These are phyloP conservation scores for Blastomyces percursus DNA, from an alignment of 2,329 filamentous ascomycete genomes.

Conservation along the genomic window DNA sequence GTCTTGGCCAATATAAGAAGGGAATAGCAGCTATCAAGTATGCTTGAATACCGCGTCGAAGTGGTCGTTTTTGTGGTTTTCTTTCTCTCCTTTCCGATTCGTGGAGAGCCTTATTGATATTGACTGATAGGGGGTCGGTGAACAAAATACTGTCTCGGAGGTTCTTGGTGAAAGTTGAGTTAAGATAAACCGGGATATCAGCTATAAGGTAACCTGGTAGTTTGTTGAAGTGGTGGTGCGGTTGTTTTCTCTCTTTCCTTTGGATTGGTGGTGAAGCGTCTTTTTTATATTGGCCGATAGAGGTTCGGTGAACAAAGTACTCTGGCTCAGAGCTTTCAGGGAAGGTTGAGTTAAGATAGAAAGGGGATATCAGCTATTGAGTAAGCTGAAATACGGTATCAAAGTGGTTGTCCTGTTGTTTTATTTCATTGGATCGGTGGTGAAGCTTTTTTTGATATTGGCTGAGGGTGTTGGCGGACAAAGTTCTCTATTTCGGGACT, in stretches of 20 bases:
- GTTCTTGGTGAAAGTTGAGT: no score
- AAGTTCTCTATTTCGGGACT: no score
- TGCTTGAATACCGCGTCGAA: not conserved
- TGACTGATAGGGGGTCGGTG: not conserved
- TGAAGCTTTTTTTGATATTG: not conserved
- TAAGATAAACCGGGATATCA: not conserved
- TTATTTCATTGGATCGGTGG: not conserved
- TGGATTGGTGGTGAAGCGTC: not conserved
- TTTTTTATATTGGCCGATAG: not conserved
- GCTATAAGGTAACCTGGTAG: not conserved
- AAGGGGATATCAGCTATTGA: no score
- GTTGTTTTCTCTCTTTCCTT: not conserved
- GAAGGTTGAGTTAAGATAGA: no score
- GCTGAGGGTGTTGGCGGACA: not conserved
- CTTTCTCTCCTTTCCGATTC: not conserved
- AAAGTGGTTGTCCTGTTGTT: not conserved
- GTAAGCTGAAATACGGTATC: no score
- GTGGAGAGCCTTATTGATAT: not conserved
- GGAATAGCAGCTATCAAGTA: not conserved
- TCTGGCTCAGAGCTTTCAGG: no score
- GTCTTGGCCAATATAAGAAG: not conserved
- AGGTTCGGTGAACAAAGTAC: not conserved
- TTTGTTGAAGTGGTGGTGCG: no score
- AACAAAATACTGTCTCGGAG: not conserved
- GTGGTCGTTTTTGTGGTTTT: not conserved